Conservation (phyloP, 306 rosid genomes). For the Casuarina equisetifolia region DNA sequence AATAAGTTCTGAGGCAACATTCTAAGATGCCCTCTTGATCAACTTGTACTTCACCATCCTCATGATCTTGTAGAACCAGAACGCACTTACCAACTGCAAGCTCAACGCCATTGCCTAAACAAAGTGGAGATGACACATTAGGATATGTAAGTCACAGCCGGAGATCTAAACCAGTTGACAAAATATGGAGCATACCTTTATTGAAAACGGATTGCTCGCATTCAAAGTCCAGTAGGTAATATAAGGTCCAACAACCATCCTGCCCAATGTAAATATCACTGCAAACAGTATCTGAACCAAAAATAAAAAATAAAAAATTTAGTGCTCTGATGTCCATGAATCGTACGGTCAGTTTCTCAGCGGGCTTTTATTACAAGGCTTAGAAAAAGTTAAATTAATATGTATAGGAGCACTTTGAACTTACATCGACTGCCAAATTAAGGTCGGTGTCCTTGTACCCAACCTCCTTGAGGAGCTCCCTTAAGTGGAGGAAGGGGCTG, state of each 20-base stretch:
- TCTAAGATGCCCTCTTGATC: constrained; percentile 37
- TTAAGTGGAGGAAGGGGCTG: constrained; percentile 81
- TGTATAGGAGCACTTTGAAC: constrained; percentile 17
- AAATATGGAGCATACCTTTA: constrained; percentile 52
- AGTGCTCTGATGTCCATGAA: too few relatives aligned
- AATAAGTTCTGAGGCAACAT: constrained; percentile 5
- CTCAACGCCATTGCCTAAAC: constrained; percentile 71
- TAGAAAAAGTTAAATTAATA: too few relatives aligned
- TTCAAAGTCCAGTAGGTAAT: constrained; percentile 55
- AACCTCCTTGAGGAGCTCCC: constrained; percentile 80
- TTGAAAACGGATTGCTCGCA: constrained; percentile 63
- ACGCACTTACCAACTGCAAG: constrained; percentile 80
- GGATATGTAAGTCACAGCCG: not conserved
- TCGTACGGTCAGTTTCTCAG: too few relatives aligned
- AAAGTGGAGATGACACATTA: not conserved
- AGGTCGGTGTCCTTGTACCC: constrained; percentile 70
- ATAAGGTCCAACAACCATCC: constrained; percentile 77
- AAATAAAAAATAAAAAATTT: too few relatives aligned
- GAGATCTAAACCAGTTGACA: not conserved
- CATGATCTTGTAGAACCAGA: constrained; percentile 89
- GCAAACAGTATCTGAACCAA: constrained; percentile 63
- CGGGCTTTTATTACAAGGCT: too few relatives aligned
- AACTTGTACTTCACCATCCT: constrained; percentile 74
- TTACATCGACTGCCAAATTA: constrained; percentile 74
- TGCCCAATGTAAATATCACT: constrained; percentile 67